A percentile compares a stretch with the other conserved stretches of the same genome.
These are phyloP conservation scores for Mortierella sp. DNA, from an alignment of 371 early-diverging fungal genomes.

Conservation along the genomic window DNA sequence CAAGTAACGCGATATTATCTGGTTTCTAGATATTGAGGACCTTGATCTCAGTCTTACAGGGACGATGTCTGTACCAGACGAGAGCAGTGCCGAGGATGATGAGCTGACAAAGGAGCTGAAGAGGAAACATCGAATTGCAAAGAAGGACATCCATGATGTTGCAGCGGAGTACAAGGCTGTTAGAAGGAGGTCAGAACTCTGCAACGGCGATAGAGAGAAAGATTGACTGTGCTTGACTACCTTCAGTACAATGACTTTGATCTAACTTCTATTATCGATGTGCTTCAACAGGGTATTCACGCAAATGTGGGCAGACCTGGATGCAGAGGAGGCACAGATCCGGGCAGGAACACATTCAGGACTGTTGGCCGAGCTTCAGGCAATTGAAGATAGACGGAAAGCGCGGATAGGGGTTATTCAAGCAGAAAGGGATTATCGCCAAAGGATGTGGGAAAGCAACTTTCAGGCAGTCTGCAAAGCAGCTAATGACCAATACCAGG, in stretches of 20 bases:
- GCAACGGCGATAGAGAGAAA: neutral
- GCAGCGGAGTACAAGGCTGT: constrained; percentile 28
- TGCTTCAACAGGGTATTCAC: constrained; percentile 14
- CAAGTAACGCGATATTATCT: neutral
- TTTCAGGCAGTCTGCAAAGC: constrained; percentile 41
- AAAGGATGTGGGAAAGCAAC: constrained; percentile 26
- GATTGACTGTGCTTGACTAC: too few relatives aligned
- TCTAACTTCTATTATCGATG: too few relatives aligned
- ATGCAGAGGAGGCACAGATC: constrained; percentile 41
- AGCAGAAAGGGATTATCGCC: constrained; percentile 25
- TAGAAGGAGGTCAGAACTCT: constrained; percentile 21
- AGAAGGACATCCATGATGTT: constrained; percentile 13
- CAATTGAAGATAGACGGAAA: constrained; percentile 42
- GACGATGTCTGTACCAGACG: constrained; percentile 26
- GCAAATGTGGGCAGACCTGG: constrained; percentile 21
- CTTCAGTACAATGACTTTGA: too few relatives aligned
- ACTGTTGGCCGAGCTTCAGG: constrained; percentile 35
- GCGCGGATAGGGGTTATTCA: constrained; percentile 13
- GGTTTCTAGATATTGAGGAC: constrained; percentile 37
- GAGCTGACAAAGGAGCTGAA: constrained; percentile 34
- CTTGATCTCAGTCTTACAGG: constrained; percentile 30
- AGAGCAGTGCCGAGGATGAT: constrained; percentile 44
- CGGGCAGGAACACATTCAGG: constrained; percentile 44
- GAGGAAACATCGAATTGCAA: constrained; percentile 29
- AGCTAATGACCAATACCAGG: constrained; percentile 37